Evolutionary conservation across 176 grass and related monocot genomes (phyloP), one percentile per base, ranked within the genome.

Genomic region (Aechmea fasciata): DNA sequence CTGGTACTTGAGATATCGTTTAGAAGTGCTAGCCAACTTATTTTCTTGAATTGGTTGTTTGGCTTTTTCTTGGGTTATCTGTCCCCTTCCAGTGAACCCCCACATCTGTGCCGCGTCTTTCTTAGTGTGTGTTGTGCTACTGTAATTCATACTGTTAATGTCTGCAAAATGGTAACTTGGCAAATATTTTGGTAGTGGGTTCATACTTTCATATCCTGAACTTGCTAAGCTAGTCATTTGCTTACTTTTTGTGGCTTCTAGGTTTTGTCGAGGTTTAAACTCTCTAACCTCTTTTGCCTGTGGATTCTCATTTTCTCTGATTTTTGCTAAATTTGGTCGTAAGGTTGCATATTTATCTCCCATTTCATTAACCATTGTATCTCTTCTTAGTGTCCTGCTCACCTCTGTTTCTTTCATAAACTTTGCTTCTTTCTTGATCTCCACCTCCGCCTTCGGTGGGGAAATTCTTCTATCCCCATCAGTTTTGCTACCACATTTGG

Each of bases 381-480:
- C 70, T 41, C 33, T 41, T 41, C 33, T 41, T 41, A 6, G 6
- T 61, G 55, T 61, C 70, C 65, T 82, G 49, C 75, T 81, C 63
- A 73, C 63, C 66, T 83, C 52, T 15, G 74, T 79, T 59, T 66
- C 81, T 33, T 83, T 93, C 1, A 85, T 81, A 57, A 83, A 80
- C 69, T 79, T 87, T 59, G 81, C 73, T 50, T 66, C 67, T 10
- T 66, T 75, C 71, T 76, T 79, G 50, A 19, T 83, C 51, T 83
- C 69, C 15, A 17, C 64, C 1, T 10, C 76, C 11, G 14, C 48
- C 69, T 82, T 85, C 0, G 63, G n/a, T 0, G 79, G 2, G 94
- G 94, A 66, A 93, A 76, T 12, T 90, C 85, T 9, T 99, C 94
- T 48, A 99, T 67, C 10, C 94, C 94, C 94, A 99, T 99, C 64